Base-by-base conservation (phyloP, 208 protist species). In the Trypanosoma lewisi region DNA sequence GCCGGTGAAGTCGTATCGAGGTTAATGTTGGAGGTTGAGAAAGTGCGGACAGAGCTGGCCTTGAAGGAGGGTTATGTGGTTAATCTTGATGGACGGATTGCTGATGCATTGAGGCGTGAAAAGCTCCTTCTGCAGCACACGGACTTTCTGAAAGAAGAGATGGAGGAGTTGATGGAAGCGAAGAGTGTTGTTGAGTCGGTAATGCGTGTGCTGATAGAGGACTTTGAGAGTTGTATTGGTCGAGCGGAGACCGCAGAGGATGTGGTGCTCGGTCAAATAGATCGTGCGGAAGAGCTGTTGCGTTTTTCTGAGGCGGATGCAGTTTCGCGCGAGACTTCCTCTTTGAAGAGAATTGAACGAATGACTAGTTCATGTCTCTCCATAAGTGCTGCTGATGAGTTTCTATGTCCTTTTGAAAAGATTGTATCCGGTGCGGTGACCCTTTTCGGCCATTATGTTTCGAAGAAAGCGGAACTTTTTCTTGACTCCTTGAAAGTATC, bases 241-340 rank as follows among this genome's bases (percentile, higher is more conserved):
- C 45, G 58, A 31, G 39, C 75, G 8, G 71, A 67, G 45, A 56
- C 62, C 30, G 75, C 59, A 36, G 75, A 85, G 50, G 62, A 59
- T 27, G 30, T 33, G 1, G 64, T 85, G 62, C 30, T 53, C 2
- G 14, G 21, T 4, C 27, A 36, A 36, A 58, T 67, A 17, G 58
- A 59, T 2, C 57, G 44, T 23, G 63, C 51, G 17, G 52, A 76
- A 57, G 45, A 59, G 30, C 0, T 67, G 6, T 55, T 76, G 17
- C 37, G 70, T 27, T 30, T 77, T 23, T 49, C 39, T 31, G 78
- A 80, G 53, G 64, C 70, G 0, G 80, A 86, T 39, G 57, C 69
- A 0, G 41, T 41, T 37, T 30, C 42, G 3, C 59, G 61, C 21
- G 56, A 65, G 39, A 36, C 49, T 45, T 3, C 42, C 6, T 17